Percentiles rank a stretch among this genome's conserved stretches.
These are phyloP conservation scores for Hypholoma fasciculare DNA, from an alignment of 768 basidiomycete species.

Conservation along the genomic window DNA sequence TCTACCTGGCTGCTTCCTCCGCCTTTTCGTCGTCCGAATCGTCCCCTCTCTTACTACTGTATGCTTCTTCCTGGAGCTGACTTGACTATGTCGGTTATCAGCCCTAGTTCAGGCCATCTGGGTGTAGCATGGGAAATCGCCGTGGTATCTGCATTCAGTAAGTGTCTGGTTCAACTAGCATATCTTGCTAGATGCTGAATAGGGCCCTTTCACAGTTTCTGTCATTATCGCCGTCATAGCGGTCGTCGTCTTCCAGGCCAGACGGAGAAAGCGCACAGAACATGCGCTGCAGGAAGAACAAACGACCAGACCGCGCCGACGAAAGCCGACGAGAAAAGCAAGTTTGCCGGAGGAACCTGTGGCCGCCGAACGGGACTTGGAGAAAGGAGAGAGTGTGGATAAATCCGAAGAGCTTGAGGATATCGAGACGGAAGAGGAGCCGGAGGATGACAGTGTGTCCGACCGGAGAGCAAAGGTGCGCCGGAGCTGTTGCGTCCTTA, in stretches of 20 bases:
- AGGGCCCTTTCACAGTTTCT: slow-evolving; percentile 14
- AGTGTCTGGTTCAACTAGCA: slow-evolving; percentile 9
- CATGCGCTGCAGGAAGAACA: background rate
- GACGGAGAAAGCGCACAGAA: slow-evolving; percentile 18
- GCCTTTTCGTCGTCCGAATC: no score
- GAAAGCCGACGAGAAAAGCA: background rate
- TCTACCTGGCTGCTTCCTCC: no score
- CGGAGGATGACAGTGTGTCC: background rate
- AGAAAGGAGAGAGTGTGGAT: slow-evolving; percentile 4
- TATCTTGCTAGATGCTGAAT: background rate
- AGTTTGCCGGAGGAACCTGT: slow-evolving; percentile 1
- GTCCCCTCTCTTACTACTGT: no score
- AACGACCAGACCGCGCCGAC: slow-evolving; percentile 2
- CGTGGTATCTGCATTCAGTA: slow-evolving; percentile 33
- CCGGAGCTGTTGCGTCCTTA: background rate
- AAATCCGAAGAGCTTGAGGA: slow-evolving; percentile 10
- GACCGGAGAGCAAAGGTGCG: background rate
- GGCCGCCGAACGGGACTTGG: slow-evolving; percentile 9
- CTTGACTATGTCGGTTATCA: slow-evolving; percentile 12
- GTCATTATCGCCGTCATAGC: slow-evolving; percentile 25
- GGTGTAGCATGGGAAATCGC: slow-evolving; percentile 38
- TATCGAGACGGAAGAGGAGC: slow-evolving; percentile 12
- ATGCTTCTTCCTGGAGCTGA: background rate
- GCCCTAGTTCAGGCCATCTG: slow-evolving; percentile 31
- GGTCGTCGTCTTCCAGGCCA: slow-evolving; percentile 26